These are phyloP conservation scores for Fusarium tupiense DNA, from an alignment of 2,329 filamentous ascomycete genomes.

Conservation along the genomic window DNA sequence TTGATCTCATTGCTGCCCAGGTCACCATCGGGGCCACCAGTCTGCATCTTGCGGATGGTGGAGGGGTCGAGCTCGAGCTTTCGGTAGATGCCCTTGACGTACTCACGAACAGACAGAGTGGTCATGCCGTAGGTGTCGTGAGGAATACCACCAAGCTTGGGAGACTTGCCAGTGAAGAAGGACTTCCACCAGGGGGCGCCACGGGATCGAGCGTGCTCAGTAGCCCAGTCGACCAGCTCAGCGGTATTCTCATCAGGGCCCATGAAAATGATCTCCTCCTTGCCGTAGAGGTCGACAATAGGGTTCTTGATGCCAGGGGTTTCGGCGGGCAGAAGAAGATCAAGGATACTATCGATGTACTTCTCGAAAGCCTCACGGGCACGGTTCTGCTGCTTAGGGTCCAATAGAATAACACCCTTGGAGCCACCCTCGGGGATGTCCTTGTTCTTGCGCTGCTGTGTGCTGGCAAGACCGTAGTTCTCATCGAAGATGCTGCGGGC, in stretches of 20 bases:
- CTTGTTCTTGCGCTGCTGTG: constrained; percentile 99
- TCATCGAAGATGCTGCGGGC: constrained; percentile 96
- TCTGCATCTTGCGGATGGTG: constrained; percentile 92
- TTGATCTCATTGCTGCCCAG: constrained; percentile 98
- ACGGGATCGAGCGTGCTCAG: constrained; percentile 85
- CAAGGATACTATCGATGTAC: constrained; percentile 98
- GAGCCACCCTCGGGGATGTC: constrained; percentile 98
- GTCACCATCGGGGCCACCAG: constrained; percentile 95
- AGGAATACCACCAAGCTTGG: constrained; percentile 93
- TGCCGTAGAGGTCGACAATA: constrained; percentile 93
- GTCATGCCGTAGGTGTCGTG: constrained; percentile 99
- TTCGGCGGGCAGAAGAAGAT: constrained; percentile 86
- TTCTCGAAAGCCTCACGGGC: constrained; percentile 95
- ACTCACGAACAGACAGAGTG: constrained; percentile 94
- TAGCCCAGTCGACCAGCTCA: constrained; percentile 98
- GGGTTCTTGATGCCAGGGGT: constrained; percentile 99
- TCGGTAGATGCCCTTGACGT: constrained; percentile 95
- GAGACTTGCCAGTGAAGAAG: constrained; percentile 99
- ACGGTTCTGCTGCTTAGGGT: constrained; percentile 94
- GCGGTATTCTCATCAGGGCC: constrained; percentile 99
- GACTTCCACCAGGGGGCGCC: constrained; percentile 99
- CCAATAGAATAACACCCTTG: constrained; percentile 96
- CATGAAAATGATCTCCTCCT: constrained; percentile 98
- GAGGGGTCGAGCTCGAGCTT: constrained; percentile 91
- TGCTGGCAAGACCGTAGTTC: constrained; percentile 98